phyloP scores from a whole-genome alignment of 2,329 filamentous ascomycete species.

The Didymella sp. region DNA sequence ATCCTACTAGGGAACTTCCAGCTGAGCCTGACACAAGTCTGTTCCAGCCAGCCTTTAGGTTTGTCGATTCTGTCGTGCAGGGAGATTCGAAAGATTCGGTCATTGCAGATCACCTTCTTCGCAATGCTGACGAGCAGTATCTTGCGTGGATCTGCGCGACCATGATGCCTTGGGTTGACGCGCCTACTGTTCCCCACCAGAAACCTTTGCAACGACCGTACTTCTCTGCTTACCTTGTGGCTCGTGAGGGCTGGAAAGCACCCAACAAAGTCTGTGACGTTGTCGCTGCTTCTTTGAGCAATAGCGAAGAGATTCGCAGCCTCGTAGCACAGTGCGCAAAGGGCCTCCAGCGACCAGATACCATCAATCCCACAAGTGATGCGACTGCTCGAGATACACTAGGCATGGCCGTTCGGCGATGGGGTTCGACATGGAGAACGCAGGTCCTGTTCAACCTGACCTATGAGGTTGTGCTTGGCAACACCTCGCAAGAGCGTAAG shows the following conservation, averaged over 20 bases:
- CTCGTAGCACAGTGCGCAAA: slow-evolving; percentile 63
- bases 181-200: slow-evolving; percentile 59
- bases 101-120: slow-evolving; percentile 58
- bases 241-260: slow-evolving; percentile 78
- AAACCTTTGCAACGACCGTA: slow-evolving; percentile 41
- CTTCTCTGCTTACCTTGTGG: slow-evolving; percentile 66
- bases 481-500: slow-evolving; percentile 54
- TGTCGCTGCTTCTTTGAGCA: slow-evolving; percentile 68
- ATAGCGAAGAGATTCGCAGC: slow-evolving; percentile 67
- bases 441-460: slow-evolving; percentile 74
- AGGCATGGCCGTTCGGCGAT: slow-evolving; percentile 76
- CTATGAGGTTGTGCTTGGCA: slow-evolving; percentile 62
- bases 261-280: slow-evolving; percentile 77
- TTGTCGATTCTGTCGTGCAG: slow-evolving; percentile 54
- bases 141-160: slow-evolving; percentile 79
- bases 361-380: slow-evolving; percentile 54
- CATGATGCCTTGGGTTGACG: slow-evolving; percentile 74
- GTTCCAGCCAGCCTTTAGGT: slow-evolving; percentile 70
- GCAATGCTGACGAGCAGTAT: slow-evolving; percentile 70
- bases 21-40: slow-evolving; percentile 63
- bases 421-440: slow-evolving; percentile 75
- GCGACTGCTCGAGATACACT: slow-evolving; percentile 65
- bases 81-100: slow-evolving; percentile 45
- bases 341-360: slow-evolving; percentile 54
- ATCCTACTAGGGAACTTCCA: slow-evolving; percentile 64